Conservation (phyloP, 768 basidiomycete genomes). For the Amyloporia xantha region DNA sequence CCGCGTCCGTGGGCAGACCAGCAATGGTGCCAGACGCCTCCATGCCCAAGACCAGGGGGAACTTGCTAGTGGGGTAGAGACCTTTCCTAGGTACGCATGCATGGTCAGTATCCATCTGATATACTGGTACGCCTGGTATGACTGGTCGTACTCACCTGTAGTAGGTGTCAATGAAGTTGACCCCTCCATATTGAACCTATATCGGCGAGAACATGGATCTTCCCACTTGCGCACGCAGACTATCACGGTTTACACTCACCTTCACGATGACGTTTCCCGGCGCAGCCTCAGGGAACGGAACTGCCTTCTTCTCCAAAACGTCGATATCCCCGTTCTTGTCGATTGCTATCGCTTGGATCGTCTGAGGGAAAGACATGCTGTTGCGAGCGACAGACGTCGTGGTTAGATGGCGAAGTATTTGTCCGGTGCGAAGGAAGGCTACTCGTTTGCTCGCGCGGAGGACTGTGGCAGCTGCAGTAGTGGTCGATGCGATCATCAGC, state of each 20-base stretch:
- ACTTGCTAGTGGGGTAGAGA: conserved; percentile 48
- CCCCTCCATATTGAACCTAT: conserved; percentile 35
- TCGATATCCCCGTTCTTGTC: conserved; percentile 70
- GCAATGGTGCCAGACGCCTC: conserved; percentile 78
- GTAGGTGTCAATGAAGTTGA: conserved; percentile 89
- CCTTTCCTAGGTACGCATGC: conserved; percentile 38
- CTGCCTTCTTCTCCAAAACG: conserved; percentile 58
- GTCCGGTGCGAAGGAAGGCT: conserved; percentile 11
- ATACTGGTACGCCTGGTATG: background rate
- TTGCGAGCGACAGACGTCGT: conserved; percentile 10
- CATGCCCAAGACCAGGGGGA: conserved; percentile 67
- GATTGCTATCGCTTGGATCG: conserved; percentile 67
- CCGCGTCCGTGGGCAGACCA: conserved; percentile 60
- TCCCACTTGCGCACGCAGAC: too few relatives aligned
- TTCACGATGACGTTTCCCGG: conserved; percentile 55
- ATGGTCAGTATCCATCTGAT: background rate
- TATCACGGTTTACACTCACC: too few relatives aligned
- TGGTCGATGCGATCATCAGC: conserved; percentile 11
- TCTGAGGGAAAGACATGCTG: conserved; percentile 50
- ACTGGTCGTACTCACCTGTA: conserved; percentile 43
- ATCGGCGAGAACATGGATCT: too few relatives aligned
- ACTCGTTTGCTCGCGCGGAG: background rate
- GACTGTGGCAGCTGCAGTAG: background rate
- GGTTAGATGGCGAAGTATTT: conserved; percentile 27
- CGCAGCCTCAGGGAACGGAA: conserved; percentile 62